Percentiles rank a stretch among this genome's conserved stretches.
phyloP scores from a whole-genome alignment of 2,329 filamentous ascomycete species.

The Cladophialophora carrionii region DNA sequence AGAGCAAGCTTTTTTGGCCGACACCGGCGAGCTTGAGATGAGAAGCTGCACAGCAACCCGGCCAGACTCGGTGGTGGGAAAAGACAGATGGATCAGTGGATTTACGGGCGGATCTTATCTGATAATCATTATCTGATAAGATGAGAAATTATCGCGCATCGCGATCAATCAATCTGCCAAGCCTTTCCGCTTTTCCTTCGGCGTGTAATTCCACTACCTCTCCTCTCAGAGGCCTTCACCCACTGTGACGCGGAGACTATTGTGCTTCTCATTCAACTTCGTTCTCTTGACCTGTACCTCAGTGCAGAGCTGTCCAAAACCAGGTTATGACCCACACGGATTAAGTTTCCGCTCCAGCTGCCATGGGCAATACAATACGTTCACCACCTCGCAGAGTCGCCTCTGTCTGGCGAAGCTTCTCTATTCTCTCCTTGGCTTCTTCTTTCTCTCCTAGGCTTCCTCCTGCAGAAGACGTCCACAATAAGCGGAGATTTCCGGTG shows the following conservation, averaged over 20 bases:
- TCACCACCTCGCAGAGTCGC: background rate
- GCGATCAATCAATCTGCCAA: background rate
- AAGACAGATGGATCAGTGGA: background rate
- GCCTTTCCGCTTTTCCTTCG: background rate
- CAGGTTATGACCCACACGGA: background rate
- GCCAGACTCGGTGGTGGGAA: background rate
- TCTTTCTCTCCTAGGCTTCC: background rate
- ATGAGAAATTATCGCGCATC: constrained; percentile 11
- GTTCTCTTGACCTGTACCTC: background rate
- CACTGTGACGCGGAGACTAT: background rate
- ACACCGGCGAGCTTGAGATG: constrained; percentile 14
- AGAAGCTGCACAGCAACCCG: background rate
- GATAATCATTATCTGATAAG: constrained; percentile 27
- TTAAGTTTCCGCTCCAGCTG: background rate
- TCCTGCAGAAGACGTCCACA: background rate
- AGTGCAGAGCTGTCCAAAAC: background rate
- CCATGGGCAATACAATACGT: background rate
- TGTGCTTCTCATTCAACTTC: background rate
- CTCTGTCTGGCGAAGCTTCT: background rate
- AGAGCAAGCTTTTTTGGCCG: constrained; percentile 18
- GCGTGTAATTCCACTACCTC: background rate
- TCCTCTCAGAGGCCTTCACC: background rate
- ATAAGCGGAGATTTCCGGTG: background rate
- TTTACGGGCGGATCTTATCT: constrained; percentile 15
- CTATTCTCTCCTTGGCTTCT: background rate